Percentiles rank a stretch among this genome's conserved stretches.
These are phyloP conservation scores for Aspergillus sp. DNA, from an alignment of 2,329 filamentous ascomycete genomes.

Conservation along the genomic window DNA sequence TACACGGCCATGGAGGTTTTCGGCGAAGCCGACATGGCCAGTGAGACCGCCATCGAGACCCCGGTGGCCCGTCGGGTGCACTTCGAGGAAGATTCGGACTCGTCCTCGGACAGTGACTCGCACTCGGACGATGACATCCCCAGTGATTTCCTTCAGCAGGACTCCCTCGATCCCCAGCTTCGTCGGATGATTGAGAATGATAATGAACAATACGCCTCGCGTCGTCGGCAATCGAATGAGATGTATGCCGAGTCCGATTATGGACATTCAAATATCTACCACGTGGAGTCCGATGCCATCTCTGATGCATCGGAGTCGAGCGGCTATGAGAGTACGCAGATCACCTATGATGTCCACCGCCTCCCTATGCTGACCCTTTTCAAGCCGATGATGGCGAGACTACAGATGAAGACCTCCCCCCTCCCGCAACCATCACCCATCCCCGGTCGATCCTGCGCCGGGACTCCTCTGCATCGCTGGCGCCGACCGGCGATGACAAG, in stretches of 20 bases:
- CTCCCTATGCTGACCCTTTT: conserved; percentile 45
- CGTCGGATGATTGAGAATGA: conserved; percentile 72
- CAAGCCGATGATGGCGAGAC: conserved; percentile 61
- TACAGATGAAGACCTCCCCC: conserved; percentile 58
- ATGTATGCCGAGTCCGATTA: conserved; percentile 40
- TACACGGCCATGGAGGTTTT: conserved; percentile 40
- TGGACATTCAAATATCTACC: conserved; percentile 41
- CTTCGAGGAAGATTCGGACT: conserved; percentile 64
- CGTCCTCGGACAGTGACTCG: conserved; percentile 59
- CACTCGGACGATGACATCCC: conserved; percentile 64
- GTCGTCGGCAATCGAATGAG: conserved; percentile 37
- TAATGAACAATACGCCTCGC: conserved; percentile 31
- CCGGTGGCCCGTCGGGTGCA: conserved; percentile 65
- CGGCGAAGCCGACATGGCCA: conserved; percentile 36
- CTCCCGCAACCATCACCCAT: conserved; percentile 47
- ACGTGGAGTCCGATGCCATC: conserved; percentile 46
- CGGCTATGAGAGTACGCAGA: conserved; percentile 59
- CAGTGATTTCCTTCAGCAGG: conserved; percentile 76
- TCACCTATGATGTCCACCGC: conserved; percentile 20
- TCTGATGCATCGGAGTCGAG: conserved; percentile 43
- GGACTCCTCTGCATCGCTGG: conserved; percentile 46
- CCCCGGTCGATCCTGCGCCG: conserved; percentile 52
- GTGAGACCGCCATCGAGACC: conserved; percentile 39
- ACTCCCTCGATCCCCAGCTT: conserved; percentile 68
- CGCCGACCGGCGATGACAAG: conserved; percentile 41